Evolutionary conservation across 768 basidiomycete species (phyloP).

Genomic region (Trametes meyenii): DNA sequence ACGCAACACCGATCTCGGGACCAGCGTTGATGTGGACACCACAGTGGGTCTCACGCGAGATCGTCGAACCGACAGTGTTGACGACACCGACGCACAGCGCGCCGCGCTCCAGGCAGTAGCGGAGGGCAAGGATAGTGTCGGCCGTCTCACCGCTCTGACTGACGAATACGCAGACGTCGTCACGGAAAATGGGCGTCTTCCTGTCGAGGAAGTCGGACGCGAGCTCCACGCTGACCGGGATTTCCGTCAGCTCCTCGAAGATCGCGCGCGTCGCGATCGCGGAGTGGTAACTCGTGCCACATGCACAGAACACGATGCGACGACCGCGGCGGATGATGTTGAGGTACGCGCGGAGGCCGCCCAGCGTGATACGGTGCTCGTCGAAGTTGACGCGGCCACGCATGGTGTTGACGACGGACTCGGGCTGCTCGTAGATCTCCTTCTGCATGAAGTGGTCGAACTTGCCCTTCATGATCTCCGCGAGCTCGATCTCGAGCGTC

Average conservation of each 20-base stretch:
- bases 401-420: conserved; percentile 99
- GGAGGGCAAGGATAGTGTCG: conserved; percentile 93
- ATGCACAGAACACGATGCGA: conserved; percentile 96
- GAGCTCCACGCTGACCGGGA: conserved; percentile 94
- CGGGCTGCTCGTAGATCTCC: conserved; percentile 99
- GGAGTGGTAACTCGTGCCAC: conserved; percentile 98
- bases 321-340: conserved; percentile 94
- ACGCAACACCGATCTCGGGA: conserved; percentile 98
- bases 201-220: conserved; percentile 98
- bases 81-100: conserved; percentile 97
- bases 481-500: conserved; percentile 96
- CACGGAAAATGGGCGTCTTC: conserved; percentile 99
- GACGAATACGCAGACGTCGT: conserved; percentile 95
- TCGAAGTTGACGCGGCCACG: conserved; percentile 99
- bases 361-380: conserved; percentile 85
- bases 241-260: conserved; percentile 98
- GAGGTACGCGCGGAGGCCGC: conserved; percentile 93
- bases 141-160: conserved; percentile 99
- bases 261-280: conserved; percentile 95
- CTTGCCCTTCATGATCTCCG: conserved; percentile 99
- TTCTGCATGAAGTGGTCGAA: conserved; percentile 99
- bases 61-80: conserved; percentile 97
- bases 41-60: conserved; percentile 97
- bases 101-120: conserved; percentile 96
- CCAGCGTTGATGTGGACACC: conserved; percentile 99